Conservation (phyloP, 352 stramenopile species). For the Phytopythium helicoides region DNA sequence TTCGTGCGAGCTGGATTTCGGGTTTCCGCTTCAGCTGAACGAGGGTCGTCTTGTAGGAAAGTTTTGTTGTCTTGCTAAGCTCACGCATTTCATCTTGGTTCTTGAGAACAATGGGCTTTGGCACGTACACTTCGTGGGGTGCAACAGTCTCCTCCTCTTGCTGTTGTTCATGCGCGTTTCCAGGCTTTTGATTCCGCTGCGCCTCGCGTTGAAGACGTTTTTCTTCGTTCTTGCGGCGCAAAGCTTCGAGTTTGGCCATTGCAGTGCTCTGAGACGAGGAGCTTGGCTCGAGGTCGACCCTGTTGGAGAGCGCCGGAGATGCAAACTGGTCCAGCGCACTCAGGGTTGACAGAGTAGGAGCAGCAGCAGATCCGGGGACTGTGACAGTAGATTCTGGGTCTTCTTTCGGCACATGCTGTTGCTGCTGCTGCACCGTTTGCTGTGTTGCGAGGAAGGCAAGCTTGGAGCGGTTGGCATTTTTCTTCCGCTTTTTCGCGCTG, state of each 20-base stretch:
- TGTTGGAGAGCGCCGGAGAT: background rate
- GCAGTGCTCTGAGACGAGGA: slow-evolving; percentile 60
- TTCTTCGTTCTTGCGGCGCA: slow-evolving; percentile 81
- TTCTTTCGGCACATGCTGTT: background rate
- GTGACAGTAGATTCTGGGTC: background rate
- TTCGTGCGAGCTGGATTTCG: slow-evolving; percentile 88
- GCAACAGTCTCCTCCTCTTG: slow-evolving; percentile 20
- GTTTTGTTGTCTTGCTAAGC: slow-evolving; percentile 40
- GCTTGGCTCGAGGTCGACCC: slow-evolving; percentile 14
- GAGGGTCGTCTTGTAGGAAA: slow-evolving; percentile 70
- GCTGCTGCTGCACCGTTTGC: slow-evolving; percentile 1
- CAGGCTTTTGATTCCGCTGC: slow-evolving; percentile 7
- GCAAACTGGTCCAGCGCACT: slow-evolving; percentile 3
- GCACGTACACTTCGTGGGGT: slow-evolving; percentile 52
- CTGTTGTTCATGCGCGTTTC: slow-evolving; percentile 5
- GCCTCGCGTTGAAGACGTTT: slow-evolving; percentile 42
- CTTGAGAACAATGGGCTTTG: slow-evolving; percentile 68
- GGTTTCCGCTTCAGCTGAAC: slow-evolving; percentile 75
- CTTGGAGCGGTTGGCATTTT: slow-evolving; percentile 14
- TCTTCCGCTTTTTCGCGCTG: slow-evolving; percentile 32
- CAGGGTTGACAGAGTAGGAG: background rate
- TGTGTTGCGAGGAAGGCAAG: slow-evolving; percentile 8
- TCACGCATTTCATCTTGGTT: slow-evolving; percentile 54
- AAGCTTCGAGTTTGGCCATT: slow-evolving; percentile 60
- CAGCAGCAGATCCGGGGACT: background rate